Evolutionary conservation across 2,329 filamentous ascomycete genomes (phyloP).

Genomic region (Diaporthe citrichinensis): DNA sequence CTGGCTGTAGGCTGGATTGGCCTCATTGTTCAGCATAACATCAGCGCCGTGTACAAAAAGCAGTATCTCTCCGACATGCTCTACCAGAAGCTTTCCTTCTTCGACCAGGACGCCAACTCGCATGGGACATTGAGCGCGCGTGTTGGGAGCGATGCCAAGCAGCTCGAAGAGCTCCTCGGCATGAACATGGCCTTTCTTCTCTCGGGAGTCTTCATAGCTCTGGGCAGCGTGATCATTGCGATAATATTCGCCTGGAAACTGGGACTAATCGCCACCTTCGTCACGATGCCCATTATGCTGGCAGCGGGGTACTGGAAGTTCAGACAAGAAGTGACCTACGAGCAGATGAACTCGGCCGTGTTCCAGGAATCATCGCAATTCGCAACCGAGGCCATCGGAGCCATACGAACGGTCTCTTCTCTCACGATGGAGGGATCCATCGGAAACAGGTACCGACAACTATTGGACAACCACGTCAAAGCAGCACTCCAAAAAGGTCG

Average conservation of each 20-base stretch:
- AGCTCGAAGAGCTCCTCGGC: constrained; percentile 80
- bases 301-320: constrained; percentile 58
- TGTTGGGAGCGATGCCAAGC: constrained; percentile 68
- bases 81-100: constrained; percentile 71
- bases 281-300: constrained; percentile 55
- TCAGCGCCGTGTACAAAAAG: constrained; percentile 53
- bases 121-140: constrained; percentile 73
- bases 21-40: constrained; percentile 3
- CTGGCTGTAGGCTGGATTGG: constrained; percentile 59
- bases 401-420: constrained; percentile 73
- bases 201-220: constrained; percentile 72
- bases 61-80: constrained; percentile 73
- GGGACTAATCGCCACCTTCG: constrained; percentile 56
- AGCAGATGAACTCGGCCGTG: constrained; percentile 68
- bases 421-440: constrained; percentile 74
- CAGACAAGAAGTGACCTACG: constrained; percentile 76
- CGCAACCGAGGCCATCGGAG: constrained; percentile 72
- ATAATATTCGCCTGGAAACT: constrained; percentile 59
- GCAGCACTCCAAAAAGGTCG: constrained; percentile 65
- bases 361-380: constrained; percentile 75
- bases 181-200: constrained; percentile 76
- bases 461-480: constrained; percentile 64
- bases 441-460: constrained; percentile 53
- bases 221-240: constrained; percentile 67
- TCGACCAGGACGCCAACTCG: constrained; percentile 61